Conservation (phyloP, 306 rosid genomes). For the Vicia villosa region DNA sequence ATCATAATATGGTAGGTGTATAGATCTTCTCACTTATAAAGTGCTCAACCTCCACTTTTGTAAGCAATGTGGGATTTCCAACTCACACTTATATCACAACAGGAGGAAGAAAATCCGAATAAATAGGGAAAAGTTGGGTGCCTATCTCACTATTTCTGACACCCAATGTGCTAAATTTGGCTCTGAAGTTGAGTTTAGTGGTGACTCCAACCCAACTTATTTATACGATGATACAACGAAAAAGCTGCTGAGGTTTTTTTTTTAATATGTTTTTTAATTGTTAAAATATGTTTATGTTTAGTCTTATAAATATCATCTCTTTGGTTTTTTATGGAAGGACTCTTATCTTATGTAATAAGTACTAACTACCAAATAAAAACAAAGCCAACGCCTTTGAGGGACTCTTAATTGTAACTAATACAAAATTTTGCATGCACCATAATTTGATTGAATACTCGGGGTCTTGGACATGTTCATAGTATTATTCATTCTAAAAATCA, state of each 20-base stretch:
- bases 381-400: not conserved
- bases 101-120: not conserved
- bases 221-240: too few species aligned
- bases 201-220: not conserved
- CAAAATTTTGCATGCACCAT: not conserved
- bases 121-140: not conserved
- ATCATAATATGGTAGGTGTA: too few species aligned
- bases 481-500: slow-evolving; percentile 7
- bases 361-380: not conserved
- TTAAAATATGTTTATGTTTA: too few species aligned
- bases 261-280: too few species aligned
- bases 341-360: too few species aligned
- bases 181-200: not conserved
- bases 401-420: not conserved
- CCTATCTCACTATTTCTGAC: not conserved
- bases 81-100: too few species aligned
- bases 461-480: not conserved
- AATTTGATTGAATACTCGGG: slow-evolving; percentile 5
- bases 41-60: too few species aligned
- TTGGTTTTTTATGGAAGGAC: too few species aligned
- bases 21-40: too few species aligned
- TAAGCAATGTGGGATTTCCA: too few species aligned
- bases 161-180: not conserved
- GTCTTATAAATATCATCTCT: too few species aligned
- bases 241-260: too few species aligned